Conservation (phyloP, 2,329 filamentous ascomycete genomes). For the Pseudogymnoascus sp. region DNA sequence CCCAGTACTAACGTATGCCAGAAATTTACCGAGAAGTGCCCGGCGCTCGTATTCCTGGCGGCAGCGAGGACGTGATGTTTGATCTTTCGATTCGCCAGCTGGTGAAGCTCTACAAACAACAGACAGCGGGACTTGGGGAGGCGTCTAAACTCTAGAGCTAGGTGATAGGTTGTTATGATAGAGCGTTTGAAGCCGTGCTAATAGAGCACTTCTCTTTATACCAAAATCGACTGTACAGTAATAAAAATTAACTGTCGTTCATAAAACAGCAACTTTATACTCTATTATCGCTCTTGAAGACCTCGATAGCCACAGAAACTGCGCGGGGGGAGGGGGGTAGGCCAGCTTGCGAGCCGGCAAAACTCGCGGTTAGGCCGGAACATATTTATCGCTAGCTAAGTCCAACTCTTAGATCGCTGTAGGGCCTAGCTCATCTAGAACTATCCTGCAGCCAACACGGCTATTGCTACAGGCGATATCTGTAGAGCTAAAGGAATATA, state of each 20-base stretch:
- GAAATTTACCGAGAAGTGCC: constrained; percentile 60
- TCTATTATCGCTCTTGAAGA: too few species aligned
- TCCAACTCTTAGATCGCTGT: too few species aligned
- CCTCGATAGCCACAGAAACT: too few species aligned
- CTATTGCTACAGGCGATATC: not conserved
- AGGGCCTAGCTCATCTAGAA: too few species aligned
- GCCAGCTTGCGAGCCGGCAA: too few species aligned
- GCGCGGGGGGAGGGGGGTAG: too few species aligned
- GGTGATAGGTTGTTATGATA: not conserved
- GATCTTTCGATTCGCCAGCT: constrained; percentile 64
- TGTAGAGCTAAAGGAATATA: not conserved
- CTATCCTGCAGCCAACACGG: too few species aligned
- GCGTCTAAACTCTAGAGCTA: not conserved
- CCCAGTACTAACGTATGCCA: not conserved
- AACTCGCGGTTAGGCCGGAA: too few species aligned
- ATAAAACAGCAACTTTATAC: too few species aligned
- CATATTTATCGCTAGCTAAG: too few species aligned
- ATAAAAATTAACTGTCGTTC: not conserved
- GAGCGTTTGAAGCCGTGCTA: not conserved
- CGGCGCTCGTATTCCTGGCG: constrained; percentile 56
- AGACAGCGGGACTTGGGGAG: not conserved
- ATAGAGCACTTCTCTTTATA: not conserved
- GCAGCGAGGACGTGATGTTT: constrained; percentile 66
- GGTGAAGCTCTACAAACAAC: constrained; percentile 53
- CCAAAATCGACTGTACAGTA: not conserved